phyloP scores from a whole-genome alignment of 2,329 filamentous ascomycete genomes.

The Talaromyces sp. region DNA sequence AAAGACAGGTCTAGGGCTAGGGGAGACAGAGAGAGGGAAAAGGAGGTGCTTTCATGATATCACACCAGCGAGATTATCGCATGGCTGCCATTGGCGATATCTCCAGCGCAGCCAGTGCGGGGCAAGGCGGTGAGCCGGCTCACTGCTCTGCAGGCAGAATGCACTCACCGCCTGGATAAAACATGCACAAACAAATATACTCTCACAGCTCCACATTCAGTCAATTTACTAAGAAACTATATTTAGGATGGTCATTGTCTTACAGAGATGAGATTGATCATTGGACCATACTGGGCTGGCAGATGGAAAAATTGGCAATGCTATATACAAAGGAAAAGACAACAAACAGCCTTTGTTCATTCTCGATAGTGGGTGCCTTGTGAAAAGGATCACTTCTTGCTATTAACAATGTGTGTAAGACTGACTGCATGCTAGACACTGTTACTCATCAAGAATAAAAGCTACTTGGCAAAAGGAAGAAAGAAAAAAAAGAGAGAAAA shows the following conservation, averaged over 20 bases:
- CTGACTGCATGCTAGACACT: background rate
- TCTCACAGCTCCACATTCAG: background rate
- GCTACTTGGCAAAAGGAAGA: background rate
- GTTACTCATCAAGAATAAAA: background rate
- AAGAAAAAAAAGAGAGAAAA: background rate
- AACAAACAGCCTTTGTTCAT: background rate
- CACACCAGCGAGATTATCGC: background rate
- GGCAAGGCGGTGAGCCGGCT: constrained; percentile 12
- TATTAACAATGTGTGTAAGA: background rate
- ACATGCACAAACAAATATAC: background rate
- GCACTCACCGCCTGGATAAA: background rate
- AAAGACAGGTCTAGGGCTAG: background rate
- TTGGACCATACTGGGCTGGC: background rate
- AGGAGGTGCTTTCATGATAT: background rate
- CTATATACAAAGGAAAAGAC: background rate
- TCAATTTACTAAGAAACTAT: too few species aligned
- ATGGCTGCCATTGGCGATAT: background rate
- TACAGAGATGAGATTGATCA: background rate
- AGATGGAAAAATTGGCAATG: background rate
- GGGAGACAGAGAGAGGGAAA: background rate
- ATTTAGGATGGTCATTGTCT: background rate
- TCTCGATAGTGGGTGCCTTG: background rate
- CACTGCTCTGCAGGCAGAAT: background rate
- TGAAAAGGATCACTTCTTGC: background rate
- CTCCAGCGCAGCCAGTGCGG: constrained; percentile 8